phyloP scores from a whole-genome alignment of 164 flowering plant genomes.

The Aristolochia fimbriata region DNA sequence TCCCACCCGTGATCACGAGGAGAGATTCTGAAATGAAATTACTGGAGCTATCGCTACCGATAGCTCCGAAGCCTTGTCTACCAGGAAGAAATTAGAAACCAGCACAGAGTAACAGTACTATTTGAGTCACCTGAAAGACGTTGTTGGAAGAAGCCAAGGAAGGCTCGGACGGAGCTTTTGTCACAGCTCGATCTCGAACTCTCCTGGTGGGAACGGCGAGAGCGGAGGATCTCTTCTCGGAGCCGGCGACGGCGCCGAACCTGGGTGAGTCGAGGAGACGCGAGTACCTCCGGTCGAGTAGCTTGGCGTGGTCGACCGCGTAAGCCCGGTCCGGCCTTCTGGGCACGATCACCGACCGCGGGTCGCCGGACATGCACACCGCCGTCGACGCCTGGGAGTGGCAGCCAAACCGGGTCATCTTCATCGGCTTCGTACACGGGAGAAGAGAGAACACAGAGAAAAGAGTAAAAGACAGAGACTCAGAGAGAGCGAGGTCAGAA shows the following conservation, averaged over 20 bases:
- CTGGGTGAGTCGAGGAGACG: constrained; percentile 24
- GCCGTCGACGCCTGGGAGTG: constrained; percentile 49
- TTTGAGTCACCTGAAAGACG: constrained; percentile 36
- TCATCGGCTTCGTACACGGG: constrained; percentile 15
- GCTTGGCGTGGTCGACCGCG: constrained; percentile 18
- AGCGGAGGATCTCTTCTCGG: background rate
- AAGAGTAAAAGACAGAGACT: too few relatives aligned
- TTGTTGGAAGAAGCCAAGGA: constrained; percentile 14
- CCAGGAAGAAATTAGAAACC: too few relatives aligned
- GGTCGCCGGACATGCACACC: constrained; percentile 38
- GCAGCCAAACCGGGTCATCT: constrained; percentile 61
- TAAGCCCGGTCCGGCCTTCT: constrained; percentile 18
- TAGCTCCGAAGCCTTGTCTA: too few relatives aligned
- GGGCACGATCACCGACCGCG: constrained; percentile 41
- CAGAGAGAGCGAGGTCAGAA: background rate
- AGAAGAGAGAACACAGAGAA: background rate
- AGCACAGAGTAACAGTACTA: too few relatives aligned
- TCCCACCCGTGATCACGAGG: too few relatives aligned
- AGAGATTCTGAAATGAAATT: too few relatives aligned
- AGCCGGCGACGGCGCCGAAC: background rate
- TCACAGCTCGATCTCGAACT: background rate
- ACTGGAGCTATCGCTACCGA: too few relatives aligned
- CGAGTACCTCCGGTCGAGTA: constrained; percentile 28
- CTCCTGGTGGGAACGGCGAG: constrained; percentile 1
- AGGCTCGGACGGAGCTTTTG: background rate